Evolutionary conservation across 2,329 filamentous ascomycete species (phyloP).

Genomic region (Clarireedia hainanense): DNA sequence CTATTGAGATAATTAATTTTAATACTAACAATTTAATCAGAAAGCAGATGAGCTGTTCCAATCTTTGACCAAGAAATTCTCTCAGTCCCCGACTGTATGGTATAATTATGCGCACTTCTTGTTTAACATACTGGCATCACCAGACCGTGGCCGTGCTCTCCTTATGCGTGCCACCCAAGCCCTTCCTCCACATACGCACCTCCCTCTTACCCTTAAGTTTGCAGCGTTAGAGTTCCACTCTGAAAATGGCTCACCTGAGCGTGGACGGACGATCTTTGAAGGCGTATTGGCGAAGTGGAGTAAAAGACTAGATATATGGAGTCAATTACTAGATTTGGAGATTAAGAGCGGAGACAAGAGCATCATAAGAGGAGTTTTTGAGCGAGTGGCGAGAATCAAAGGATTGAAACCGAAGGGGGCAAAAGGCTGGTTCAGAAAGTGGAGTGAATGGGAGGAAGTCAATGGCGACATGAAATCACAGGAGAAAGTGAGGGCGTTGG

Average conservation of each 20-base stretch:
- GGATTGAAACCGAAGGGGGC: slow-evolving; percentile 75
- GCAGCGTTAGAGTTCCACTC: slow-evolving; percentile 88
- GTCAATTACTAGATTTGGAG: slow-evolving; percentile 83
- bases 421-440: slow-evolving; percentile 83
- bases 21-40: slow-evolving; percentile 37
- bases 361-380: slow-evolving; percentile 69
- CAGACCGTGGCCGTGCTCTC: slow-evolving; percentile 69
- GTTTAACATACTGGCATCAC: slow-evolving; percentile 61
- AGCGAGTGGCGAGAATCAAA: slow-evolving; percentile 63
- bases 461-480: slow-evolving; percentile 61
- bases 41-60: slow-evolving; percentile 87
- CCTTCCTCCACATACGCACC: slow-evolving; percentile 56
- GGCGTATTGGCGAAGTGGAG: slow-evolving; percentile 76
- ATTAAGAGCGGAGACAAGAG: slow-evolving; percentile 49
- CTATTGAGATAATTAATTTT: not conserved
- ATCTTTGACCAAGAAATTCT: slow-evolving; percentile 78
- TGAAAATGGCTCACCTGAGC: slow-evolving; percentile 73
- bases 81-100: slow-evolving; percentile 74
- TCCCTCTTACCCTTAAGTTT: slow-evolving; percentile 77
- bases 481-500: slow-evolving; percentile 63
- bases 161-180: slow-evolving; percentile 80
- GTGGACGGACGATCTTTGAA: slow-evolving; percentile 91
- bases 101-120: slow-evolving; percentile 93
- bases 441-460: slow-evolving; percentile 81
- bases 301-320: slow-evolving; percentile 89